A percentile compares a stretch with the other conserved stretches of the same genome.
Conservation (phyloP, 1,139 yeast genomes). For the Pichia sp. region DNA sequence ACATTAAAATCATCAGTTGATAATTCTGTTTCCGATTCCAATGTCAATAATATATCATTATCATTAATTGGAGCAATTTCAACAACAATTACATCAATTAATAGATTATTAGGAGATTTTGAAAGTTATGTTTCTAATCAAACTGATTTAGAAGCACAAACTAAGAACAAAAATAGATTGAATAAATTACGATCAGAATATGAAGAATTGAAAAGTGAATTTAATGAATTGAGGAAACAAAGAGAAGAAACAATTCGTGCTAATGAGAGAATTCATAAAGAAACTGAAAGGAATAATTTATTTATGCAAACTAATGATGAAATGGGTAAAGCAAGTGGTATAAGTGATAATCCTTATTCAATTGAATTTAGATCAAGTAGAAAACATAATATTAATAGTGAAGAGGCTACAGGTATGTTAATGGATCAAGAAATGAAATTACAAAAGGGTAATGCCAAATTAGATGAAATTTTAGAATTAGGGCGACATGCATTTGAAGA, state of each 20-base stretch:
- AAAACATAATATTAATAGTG: conserved; percentile 31
- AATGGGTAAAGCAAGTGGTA: conserved; percentile 40
- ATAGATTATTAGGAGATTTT: conserved; percentile 74
- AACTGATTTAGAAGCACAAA: conserved; percentile 46
- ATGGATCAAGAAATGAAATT: conserved; percentile 64
- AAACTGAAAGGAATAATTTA: conserved; percentile 25
- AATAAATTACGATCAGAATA: conserved; percentile 56
- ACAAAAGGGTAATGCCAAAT: conserved; percentile 66
- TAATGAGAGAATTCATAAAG: conserved; percentile 11
- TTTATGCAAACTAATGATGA: conserved; percentile 32
- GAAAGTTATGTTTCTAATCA: conserved; percentile 59
- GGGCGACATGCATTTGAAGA: conserved; percentile 85
- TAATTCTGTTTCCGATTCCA: conserved; percentile 13
- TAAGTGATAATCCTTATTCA: conserved; percentile 61
- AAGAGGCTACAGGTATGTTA: conserved; percentile 35
- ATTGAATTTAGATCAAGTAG: conserved; percentile 29
- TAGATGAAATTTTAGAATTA: conserved; percentile 86
- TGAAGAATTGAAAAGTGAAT: conserved; percentile 47
- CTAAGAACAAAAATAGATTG: conserved; percentile 61
- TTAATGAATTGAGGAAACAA: conserved; percentile 55
- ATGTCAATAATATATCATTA: conserved; percentile 46
- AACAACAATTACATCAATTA: conserved; percentile 70
- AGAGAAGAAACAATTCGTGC: conserved; percentile 46
- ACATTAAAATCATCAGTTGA: conserved; percentile 44
- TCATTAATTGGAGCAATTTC: conserved; percentile 71